phyloP scores from a whole-genome alignment of 257 asterid species.

The Solanum bulbocastanum region DNA sequence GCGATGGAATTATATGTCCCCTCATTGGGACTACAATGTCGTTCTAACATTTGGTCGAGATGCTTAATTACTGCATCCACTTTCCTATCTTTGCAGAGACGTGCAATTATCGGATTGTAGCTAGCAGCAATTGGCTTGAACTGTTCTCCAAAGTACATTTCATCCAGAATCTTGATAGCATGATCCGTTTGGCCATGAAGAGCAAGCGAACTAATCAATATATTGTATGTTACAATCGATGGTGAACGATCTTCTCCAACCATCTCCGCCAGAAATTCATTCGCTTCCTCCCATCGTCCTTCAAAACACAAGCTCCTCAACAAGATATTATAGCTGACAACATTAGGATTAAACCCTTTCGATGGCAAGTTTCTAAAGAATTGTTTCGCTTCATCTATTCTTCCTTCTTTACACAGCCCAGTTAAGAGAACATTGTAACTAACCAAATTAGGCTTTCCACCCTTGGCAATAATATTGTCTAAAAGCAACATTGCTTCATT shows the following conservation, averaged over 20 bases:
- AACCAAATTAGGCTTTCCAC: constrained; percentile 74
- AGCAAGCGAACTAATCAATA: constrained; percentile 57
- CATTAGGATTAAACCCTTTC: constrained; percentile 70
- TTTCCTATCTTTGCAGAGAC: constrained; percentile 56
- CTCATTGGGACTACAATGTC: constrained; percentile 51
- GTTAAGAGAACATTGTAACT: constrained; percentile 74
- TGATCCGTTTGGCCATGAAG: constrained; percentile 59
- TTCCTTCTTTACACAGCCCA: constrained; percentile 70
- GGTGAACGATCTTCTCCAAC: constrained; percentile 62
- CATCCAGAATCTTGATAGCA: constrained; percentile 62
- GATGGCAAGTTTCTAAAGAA: constrained; percentile 58
- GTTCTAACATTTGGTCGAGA: constrained; percentile 49
- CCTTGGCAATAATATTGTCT: constrained; percentile 56
- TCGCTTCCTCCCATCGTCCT: constrained; percentile 82
- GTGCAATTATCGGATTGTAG: constrained; percentile 63
- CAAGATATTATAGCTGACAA: constrained; percentile 78
- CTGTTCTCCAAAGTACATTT: constrained; percentile 40
- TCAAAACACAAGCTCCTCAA: constrained; percentile 72
- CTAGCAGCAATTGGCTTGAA: constrained; percentile 65
- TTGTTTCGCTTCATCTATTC: constrained; percentile 67
- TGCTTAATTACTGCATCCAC: constrained; percentile 43
- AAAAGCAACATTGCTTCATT: constrained; percentile 66
- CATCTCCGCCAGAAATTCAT: constrained; percentile 68
- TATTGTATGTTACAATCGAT: constrained; percentile 63
- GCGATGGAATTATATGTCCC: constrained; percentile 82